Percentiles rank a stretch among this genome's conserved stretches.
Evolutionary conservation across 768 basidiomycete genomes (phyloP).

Genomic region (Lactifluus hygrophoroides): DNA sequence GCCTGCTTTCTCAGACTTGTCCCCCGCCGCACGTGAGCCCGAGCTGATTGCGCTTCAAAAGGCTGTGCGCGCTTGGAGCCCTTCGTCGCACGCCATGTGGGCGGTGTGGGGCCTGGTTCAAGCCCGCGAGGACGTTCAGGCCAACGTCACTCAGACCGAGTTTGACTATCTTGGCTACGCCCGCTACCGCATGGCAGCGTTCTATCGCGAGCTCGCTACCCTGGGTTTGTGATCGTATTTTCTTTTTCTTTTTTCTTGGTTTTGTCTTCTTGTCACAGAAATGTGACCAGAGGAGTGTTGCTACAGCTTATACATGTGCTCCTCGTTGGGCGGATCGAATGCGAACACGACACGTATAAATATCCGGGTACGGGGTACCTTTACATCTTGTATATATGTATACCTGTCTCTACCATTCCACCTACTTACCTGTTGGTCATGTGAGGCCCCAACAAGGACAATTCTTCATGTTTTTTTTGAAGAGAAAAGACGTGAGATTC

Average conservation of each 20-base stretch:
- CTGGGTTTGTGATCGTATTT: constrained; percentile 31
- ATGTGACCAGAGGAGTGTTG: background rate
- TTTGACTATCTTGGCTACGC: constrained; percentile 91
- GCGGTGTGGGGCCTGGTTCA: constrained; percentile 92
- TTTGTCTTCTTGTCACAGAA: background rate
- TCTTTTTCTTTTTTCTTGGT: too few relatives aligned
- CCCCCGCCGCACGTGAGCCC: constrained; percentile 29
- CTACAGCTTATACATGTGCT: too few relatives aligned
- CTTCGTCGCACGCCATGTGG: constrained; percentile 89
- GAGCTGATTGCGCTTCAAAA: constrained; percentile 55
- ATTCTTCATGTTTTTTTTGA: too few relatives aligned
- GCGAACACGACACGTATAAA: too few relatives aligned
- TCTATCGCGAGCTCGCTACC: constrained; percentile 45
- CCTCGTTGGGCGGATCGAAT: too few relatives aligned
- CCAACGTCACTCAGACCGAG: constrained; percentile 51
- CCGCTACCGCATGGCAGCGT: constrained; percentile 52
- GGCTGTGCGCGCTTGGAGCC: constrained; percentile 83
- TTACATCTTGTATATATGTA: too few relatives aligned
- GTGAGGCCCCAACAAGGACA: background rate
- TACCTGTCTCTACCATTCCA: too few relatives aligned
- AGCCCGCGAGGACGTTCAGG: constrained; percentile 66
- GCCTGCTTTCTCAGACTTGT: constrained; percentile 17
- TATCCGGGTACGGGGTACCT: too few relatives aligned
- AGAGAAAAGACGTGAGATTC: constrained; percentile 2
- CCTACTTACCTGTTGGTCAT: background rate